Evolutionary conservation across 192 early-diverging fungal species (phyloP).

Genomic region (Dimargaris cristalligena): DNA sequence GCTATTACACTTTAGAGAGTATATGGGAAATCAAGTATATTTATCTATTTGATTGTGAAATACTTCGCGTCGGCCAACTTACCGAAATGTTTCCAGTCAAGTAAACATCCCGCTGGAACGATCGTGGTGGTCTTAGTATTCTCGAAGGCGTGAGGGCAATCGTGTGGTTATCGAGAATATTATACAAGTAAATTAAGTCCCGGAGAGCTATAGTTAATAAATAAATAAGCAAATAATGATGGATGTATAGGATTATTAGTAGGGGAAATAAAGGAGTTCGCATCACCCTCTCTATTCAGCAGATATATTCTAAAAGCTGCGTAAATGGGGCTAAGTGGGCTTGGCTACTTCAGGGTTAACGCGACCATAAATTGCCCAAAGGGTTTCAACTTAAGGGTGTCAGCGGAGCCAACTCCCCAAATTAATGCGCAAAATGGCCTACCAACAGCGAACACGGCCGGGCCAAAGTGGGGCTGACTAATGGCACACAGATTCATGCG

Average conservation of each 20-base stretch:
- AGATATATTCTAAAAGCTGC: not conserved
- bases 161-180: not conserved
- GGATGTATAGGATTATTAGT: not conserved
- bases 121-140: not conserved
- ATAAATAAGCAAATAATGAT: not conserved
- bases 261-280: not conserved
- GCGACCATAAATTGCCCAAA: not conserved
- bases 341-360: not conserved
- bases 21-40: not conserved
- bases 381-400: not conserved
- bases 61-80: too few species aligned
- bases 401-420: not conserved
- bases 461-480: not conserved
- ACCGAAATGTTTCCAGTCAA: not conserved
- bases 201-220: not conserved
- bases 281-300: not conserved
- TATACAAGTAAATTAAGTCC: not conserved
- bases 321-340: too few species aligned
- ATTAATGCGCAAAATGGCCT: not conserved
- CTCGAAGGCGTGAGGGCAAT: not conserved
- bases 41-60: not conserved
- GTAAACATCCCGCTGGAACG: not conserved
- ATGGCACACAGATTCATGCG: conserved; percentile 7
- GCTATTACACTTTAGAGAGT: not conserved
- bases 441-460: not conserved